phyloP scores from a whole-genome alignment of 1,284 basidiomycete species.

The Neolentinus lepideus region DNA sequence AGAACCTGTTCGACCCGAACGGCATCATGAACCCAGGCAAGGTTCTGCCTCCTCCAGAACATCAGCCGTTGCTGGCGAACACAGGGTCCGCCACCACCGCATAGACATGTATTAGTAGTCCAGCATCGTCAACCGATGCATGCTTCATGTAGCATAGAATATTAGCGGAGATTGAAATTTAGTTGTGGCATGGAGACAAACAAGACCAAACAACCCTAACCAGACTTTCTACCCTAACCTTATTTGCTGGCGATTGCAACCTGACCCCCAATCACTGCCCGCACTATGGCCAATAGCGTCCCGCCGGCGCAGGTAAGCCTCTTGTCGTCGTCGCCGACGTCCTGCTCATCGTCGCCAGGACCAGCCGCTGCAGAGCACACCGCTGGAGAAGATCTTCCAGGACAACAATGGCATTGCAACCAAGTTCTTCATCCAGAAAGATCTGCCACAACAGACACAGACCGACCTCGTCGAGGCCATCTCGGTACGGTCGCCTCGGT shows the following conservation, averaged over 20 bases:
- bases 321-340: conserved; percentile 1
- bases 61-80: conserved; percentile 1
- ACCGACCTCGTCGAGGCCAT: conserved; percentile 63
- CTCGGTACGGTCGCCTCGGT: conserved; percentile 36
- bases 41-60: conserved; percentile 38
- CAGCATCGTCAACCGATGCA: background rate
- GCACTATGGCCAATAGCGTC: background rate
- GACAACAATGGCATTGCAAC: conserved; percentile 53
- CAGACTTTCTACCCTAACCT: conserved; percentile 22
- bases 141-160: background rate
- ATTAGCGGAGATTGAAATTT: background rate
- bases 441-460: conserved; percentile 60
- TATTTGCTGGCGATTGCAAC: conserved; percentile 7
- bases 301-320: conserved; percentile 2
- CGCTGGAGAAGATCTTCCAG: conserved; percentile 55
- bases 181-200: background rate
- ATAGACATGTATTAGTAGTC: background rate
- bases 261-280: conserved; percentile 18
- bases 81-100: conserved; percentile 1
- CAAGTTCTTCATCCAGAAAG: conserved; percentile 79
- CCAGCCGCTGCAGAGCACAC: background rate
- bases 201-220: conserved; percentile 2
- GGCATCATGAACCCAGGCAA: conserved; percentile 91
- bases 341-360: background rate
- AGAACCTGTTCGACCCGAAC: conserved; percentile 86